Evolutionary conservation across 768 basidiomycete genomes (phyloP).

Genomic region (Pisolithus sp.): DNA sequence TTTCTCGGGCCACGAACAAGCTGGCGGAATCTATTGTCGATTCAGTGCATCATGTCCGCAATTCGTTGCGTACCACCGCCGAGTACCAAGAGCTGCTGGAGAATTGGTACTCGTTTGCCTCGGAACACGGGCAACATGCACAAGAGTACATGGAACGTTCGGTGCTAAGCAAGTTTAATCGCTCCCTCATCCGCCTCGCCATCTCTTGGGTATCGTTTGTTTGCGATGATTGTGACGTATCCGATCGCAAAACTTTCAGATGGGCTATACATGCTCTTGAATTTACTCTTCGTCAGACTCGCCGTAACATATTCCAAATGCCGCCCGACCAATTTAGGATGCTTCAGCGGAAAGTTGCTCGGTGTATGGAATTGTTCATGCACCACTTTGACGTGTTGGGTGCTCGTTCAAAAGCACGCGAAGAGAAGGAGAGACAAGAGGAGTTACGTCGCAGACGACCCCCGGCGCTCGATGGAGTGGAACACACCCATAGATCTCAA

Average conservation of each 20-base stretch:
- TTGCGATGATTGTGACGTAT: constrained; percentile 95
- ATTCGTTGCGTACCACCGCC: constrained; percentile 49
- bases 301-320: constrained; percentile 84
- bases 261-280: constrained; percentile 98
- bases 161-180: constrained; percentile 68
- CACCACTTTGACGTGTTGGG: constrained; percentile 98
- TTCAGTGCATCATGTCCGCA: constrained; percentile 82
- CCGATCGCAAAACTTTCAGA: constrained; percentile 91
- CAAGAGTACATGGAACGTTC: constrained; percentile 81
- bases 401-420: constrained; percentile 85
- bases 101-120: constrained; percentile 96
- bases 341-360: constrained; percentile 86
- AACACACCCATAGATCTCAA: constrained; percentile 35
- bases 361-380: constrained; percentile 94
- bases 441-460: constrained; percentile 52
- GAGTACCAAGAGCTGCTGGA: constrained; percentile 82
- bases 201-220: constrained; percentile 99
- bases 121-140: constrained; percentile 88
- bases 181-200: constrained; percentile 79
- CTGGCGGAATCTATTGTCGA: constrained; percentile 90
- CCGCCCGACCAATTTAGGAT: constrained; percentile 86
- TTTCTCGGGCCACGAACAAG: constrained; percentile 81
- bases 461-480: constrained; percentile 39
- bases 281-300: constrained; percentile 83
- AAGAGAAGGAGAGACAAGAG: constrained; percentile 83